Conservation (phyloP, 2,329 filamentous ascomycete genomes). For the Aphanocladium album region DNA sequence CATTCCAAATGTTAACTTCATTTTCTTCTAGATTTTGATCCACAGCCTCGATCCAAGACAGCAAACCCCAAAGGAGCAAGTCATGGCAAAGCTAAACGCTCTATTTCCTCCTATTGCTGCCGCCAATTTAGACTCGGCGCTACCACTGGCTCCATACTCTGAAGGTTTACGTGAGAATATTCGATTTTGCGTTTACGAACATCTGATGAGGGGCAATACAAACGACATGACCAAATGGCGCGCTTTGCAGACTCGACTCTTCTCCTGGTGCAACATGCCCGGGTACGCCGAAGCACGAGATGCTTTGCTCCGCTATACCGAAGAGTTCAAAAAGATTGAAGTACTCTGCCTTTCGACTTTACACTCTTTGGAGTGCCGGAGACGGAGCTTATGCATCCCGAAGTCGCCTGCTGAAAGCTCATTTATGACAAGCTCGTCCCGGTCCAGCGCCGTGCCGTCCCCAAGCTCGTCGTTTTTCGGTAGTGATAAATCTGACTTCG, state of each 20-base stretch:
- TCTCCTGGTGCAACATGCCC: conserved; percentile 28
- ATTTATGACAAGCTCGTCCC: background rate
- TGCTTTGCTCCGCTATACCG: conserved; percentile 26
- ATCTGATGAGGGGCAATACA: conserved; percentile 25
- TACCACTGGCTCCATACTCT: conserved; percentile 26
- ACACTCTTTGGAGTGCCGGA: background rate
- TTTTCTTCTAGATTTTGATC: conserved; percentile 23
- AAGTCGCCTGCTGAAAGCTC: background rate
- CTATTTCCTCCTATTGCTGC: conserved; percentile 27
- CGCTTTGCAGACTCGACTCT: conserved; percentile 27
- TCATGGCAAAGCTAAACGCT: conserved; percentile 30
- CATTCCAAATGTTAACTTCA: background rate
- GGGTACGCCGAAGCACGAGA: conserved; percentile 25
- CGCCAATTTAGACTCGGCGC: conserved; percentile 19
- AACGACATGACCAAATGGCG: conserved; percentile 18
- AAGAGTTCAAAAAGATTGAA: conserved; percentile 31
- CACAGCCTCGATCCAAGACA: conserved; percentile 17
- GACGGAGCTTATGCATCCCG: background rate
- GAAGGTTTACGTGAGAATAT: conserved; percentile 29
- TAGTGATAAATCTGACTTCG: background rate
- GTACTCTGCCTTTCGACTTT: conserved; percentile 15
- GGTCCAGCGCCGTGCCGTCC: background rate
- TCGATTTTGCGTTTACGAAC: conserved; percentile 30
- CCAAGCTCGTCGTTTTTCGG: background rate
- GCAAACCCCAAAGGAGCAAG: conserved; percentile 11